These are phyloP conservation scores for Xylaria curta DNA, from an alignment of 495 filamentous ascomycete genomes.

Conservation along the genomic window DNA sequence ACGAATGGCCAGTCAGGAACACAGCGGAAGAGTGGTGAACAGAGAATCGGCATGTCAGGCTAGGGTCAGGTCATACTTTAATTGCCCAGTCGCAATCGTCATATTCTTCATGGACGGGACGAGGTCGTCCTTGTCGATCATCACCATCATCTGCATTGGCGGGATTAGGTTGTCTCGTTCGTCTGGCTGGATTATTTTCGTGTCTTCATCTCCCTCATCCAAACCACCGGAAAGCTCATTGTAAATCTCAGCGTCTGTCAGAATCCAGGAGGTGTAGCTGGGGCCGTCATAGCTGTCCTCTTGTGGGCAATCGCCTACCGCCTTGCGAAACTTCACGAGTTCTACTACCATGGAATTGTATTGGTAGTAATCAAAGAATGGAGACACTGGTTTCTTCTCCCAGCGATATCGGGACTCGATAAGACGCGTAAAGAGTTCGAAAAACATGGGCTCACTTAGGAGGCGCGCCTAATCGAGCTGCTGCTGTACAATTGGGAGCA, in stretches of 20 bases:
- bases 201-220: background rate
- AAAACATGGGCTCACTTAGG: background rate
- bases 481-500: background rate
- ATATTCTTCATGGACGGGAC: background rate
- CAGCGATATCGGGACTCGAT: slow-evolving; percentile 8
- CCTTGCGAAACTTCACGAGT: slow-evolving; percentile 4
- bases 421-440: slow-evolving; percentile 8
- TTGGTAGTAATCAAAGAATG: background rate
- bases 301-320: slow-evolving; percentile 12
- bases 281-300: background rate
- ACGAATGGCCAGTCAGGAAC: background rate
- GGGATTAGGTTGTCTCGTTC: background rate
- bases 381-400: background rate
- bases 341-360: background rate
- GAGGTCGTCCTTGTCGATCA: background rate
- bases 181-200: background rate
- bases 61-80: background rate
- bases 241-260: slow-evolving; percentile 15
- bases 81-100: background rate
- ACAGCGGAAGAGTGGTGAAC: background rate
- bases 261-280: background rate
- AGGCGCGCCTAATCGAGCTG: background rate
- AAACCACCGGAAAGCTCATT: slow-evolving; percentile 23
- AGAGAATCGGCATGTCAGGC: background rate
- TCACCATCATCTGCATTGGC: background rate